phyloP scores from a whole-genome alignment of 345 rosid genomes.

The Eutrema heterophyllum region DNA sequence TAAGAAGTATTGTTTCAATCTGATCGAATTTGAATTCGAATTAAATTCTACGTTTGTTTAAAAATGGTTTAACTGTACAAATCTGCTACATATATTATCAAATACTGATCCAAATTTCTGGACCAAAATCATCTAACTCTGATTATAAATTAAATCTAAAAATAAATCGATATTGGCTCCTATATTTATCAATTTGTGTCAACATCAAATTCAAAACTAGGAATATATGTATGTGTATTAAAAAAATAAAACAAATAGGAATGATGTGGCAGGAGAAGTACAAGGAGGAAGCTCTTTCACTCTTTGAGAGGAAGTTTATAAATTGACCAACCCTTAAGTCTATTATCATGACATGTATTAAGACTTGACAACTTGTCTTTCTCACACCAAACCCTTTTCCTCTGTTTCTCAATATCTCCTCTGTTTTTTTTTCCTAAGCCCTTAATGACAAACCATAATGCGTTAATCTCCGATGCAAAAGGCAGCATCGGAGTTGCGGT shows the following conservation, averaged over 20 bases:
- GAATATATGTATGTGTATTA: neutral
- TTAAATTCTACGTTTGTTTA: neutral
- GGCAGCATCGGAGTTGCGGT: constrained; percentile 35
- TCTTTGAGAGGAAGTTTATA: constrained; percentile 33
- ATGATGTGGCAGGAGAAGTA: constrained; percentile 16
- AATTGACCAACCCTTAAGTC: constrained; percentile 34
- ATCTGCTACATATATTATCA: neutral
- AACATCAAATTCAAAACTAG: neutral
- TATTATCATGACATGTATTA: constrained; percentile 10
- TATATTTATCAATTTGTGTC: neutral
- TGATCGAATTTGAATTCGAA: neutral
- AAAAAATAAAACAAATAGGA: neutral
- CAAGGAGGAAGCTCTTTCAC: constrained; percentile 15
- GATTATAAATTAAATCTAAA: neutral
- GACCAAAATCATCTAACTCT: neutral
- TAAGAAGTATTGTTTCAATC: neutral
- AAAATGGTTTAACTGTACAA: neutral
- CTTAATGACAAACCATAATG: constrained; percentile 65
- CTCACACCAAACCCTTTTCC: constrained; percentile 19
- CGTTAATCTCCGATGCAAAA: constrained; percentile 44
- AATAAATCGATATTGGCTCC: neutral
- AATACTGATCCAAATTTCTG: neutral
- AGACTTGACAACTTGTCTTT: constrained; percentile 17
- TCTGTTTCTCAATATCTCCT: constrained; percentile 27
- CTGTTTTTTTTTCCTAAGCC: constrained; percentile 3